Evolutionary conservation across 2,329 filamentous ascomycete species (phyloP), one percentile per base, ranked within the genome.

Genomic region (Ophiostoma piceae): DNA sequence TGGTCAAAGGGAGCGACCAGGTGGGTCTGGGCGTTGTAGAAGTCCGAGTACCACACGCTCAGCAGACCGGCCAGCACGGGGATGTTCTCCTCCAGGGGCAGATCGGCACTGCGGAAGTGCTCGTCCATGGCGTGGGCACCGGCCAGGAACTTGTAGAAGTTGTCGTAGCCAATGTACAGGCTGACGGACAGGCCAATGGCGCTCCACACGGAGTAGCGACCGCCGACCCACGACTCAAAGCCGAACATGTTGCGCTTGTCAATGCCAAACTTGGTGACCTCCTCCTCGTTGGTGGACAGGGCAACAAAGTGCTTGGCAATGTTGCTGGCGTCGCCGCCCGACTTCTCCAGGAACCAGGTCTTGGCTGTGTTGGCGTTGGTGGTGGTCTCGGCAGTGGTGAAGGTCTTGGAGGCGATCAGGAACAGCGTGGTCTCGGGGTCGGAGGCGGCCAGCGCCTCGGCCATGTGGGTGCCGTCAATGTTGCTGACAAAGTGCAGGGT

Each of bases 241-340:
- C 93, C 94, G 78, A 99, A 99, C 95, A 99, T 99, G 87, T 98
- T 99, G 87, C 94, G 94, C 82, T 89, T 90, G 83, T 98, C 94
- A 77, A 99, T 99, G 74, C 95, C 95, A 77, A 99, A 99, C 85
- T 98, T 98, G 82, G 91, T 93, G 73, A 99, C 95, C 84, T 98
- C 94, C 69, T 84, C 80, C 82, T 94, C 91, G 82, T 99, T 99
- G 80, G 95, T 99, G 67, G 95, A 98, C 68, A 99, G 88, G 65
- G 95, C 95, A 71, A 97, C 95, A 78, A 99, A 99, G 86, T 99
- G 95, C 87, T 98, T 99, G 75, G 95, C 92, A 75, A 99, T 96
- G 37, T 96, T 90, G 72, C 86, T 88, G 88, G 95, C 82, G 39
- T 66, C 65, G 86, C 90, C 80, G 79, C 80, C 85, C 0, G 87